Conservation (phyloP, 257 asterid species). For the Ajuga chamaepitys region DNA sequence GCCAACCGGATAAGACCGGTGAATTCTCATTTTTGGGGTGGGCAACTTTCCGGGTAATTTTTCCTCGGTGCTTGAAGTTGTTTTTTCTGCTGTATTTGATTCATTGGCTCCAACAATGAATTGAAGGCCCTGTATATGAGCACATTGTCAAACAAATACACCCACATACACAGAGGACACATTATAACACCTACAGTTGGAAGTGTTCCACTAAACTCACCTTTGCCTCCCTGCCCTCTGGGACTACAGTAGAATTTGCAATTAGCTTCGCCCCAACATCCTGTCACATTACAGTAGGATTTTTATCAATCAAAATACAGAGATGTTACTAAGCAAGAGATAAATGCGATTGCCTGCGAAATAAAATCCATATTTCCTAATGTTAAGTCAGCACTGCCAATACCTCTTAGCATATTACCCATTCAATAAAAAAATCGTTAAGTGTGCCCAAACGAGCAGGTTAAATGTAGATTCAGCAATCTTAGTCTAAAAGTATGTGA, state of each 20-base stretch:
- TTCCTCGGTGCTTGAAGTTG: constrained; percentile 20
- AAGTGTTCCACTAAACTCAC: constrained; percentile 18
- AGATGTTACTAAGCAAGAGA: background rate
- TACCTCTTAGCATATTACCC: background rate
- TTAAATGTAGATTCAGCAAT: background rate
- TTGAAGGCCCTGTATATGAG: constrained; percentile 53
- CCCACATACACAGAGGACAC: background rate
- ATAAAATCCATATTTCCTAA: background rate
- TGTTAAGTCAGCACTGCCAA: background rate
- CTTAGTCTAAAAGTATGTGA: background rate
- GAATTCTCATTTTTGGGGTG: constrained; percentile 53
- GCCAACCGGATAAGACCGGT: constrained; percentile 56
- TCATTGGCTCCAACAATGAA: constrained; percentile 45
- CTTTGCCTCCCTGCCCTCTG: constrained; percentile 32
- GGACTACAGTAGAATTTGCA: constrained; percentile 33
- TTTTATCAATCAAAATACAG: background rate
- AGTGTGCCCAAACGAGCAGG: background rate
- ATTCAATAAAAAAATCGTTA: background rate
- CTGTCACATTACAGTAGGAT: constrained; percentile 25
- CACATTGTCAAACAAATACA: background rate
- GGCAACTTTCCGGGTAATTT: constrained; percentile 14
- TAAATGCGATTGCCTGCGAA: background rate
- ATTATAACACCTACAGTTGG: background rate
- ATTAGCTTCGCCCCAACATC: constrained; percentile 51
- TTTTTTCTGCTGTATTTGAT: constrained; percentile 23